These are phyloP conservation scores for Paecilomyces fulvus DNA, from an alignment of 2,329 filamentous ascomycete species.

Conservation along the genomic window DNA sequence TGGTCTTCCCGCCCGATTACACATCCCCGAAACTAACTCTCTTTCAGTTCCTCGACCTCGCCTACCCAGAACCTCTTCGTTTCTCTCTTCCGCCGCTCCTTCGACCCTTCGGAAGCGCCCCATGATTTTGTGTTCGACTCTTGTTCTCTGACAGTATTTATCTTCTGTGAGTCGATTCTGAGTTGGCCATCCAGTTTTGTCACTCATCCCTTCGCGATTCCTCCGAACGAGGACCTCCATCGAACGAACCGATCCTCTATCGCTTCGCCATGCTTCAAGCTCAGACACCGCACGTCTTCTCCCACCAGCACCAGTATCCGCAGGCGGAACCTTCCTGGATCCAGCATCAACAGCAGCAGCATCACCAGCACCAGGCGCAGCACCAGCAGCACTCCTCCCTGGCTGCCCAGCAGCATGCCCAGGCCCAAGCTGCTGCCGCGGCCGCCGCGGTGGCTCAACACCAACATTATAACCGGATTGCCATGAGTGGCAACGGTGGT, in stretches of 20 bases:
- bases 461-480: constrained; percentile 63
- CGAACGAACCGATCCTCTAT: constrained; percentile 15
- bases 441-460: constrained; percentile 36
- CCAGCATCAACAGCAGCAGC: constrained; percentile 33
- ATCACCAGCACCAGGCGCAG: constrained; percentile 30
- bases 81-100: constrained; percentile 17
- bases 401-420: constrained; percentile 46
- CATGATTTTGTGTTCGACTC: background rate
- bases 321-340: constrained; percentile 39
- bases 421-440: constrained; percentile 41
- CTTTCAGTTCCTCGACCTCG: constrained; percentile 24
- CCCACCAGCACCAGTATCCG: constrained; percentile 48
- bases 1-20: constrained; percentile 2
- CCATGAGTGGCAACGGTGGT: constrained; percentile 53
- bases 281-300: constrained; percentile 54
- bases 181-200: background rate
- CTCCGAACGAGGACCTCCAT: constrained; percentile 5
- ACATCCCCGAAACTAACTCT: constrained; percentile 9
- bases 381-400: constrained; percentile 36
- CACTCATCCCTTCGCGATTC: background rate
- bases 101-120: constrained; percentile 5
- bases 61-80: constrained; percentile 20
- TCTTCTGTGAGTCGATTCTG: background rate
- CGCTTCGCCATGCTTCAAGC: constrained; percentile 37
- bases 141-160: background rate